Percentiles rank a stretch among this genome's conserved stretches.
Conservation (phyloP, 2,329 filamentous ascomycete genomes). For the Apiospora sp. region DNA sequence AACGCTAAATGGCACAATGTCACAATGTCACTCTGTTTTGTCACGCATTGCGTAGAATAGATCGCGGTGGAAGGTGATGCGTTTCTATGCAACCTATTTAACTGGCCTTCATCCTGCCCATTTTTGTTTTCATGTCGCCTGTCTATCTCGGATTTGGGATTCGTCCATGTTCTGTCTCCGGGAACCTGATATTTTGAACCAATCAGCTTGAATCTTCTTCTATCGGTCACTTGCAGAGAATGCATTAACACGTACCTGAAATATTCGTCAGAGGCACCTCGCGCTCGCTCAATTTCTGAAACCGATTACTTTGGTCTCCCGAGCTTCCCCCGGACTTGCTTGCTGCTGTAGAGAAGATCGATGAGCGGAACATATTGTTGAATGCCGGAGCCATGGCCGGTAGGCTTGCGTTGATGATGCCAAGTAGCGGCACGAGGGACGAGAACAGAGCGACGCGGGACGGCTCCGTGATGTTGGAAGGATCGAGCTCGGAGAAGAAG, state of each 20-base stretch:
- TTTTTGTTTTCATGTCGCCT: background rate
- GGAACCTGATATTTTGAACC: background rate
- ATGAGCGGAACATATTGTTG: constrained; percentile 29
- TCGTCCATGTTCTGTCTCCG: background rate
- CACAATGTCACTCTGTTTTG: no score
- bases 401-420: constrained; percentile 37
- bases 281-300: constrained; percentile 25
- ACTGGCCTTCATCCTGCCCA: no score
- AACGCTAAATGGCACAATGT: no score
- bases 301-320: constrained; percentile 21
- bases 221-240: background rate
- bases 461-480: constrained; percentile 31
- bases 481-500: constrained; percentile 32
- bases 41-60: no score
- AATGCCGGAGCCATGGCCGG: constrained; percentile 33
- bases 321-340: constrained; percentile 24
- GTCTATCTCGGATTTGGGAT: background rate
- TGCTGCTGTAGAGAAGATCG: constrained; percentile 4
- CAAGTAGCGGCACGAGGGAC: constrained; percentile 34
- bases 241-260: constrained; percentile 14
- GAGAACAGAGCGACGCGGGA: constrained; percentile 30
- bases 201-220: background rate
- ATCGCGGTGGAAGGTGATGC: background rate
- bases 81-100: background rate
- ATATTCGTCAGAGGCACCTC: constrained; percentile 25